These are phyloP conservation scores for Juncus inflexus DNA, from an alignment of 176 grass and related monocot genomes.

Conservation along the genomic window DNA sequence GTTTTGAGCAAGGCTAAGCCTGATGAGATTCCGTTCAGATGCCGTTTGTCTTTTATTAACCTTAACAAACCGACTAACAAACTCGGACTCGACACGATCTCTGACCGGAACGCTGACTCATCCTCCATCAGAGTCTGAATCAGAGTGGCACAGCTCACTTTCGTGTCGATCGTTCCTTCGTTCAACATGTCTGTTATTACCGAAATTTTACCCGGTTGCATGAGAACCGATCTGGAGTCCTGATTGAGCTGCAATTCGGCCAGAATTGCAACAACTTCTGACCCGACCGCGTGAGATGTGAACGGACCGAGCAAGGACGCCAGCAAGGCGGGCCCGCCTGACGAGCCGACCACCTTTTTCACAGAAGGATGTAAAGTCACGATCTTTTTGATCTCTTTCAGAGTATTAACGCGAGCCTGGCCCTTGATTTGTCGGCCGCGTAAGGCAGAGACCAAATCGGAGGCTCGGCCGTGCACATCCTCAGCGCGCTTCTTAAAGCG, in stretches of 20 bases:
- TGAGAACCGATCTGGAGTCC: slow-evolving; percentile 55
- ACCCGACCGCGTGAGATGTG: slow-evolving; percentile 80
- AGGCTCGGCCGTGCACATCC: slow-evolving; percentile 85
- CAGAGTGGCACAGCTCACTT: slow-evolving; percentile 74
- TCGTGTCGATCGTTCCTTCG: slow-evolving; percentile 75
- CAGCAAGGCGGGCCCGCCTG: slow-evolving; percentile 47
- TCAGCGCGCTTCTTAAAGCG: slow-evolving; percentile 86
- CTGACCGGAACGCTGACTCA: slow-evolving; percentile 59
- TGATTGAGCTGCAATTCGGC: slow-evolving; percentile 56
- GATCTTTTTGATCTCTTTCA: slow-evolving; percentile 61
- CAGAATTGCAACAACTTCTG: slow-evolving; percentile 80
- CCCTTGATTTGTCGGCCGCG: slow-evolving; percentile 71
- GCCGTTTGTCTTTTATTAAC: slow-evolving; percentile 62
- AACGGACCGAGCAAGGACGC: slow-evolving; percentile 77
- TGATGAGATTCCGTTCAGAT: slow-evolving; percentile 36
- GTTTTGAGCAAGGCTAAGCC: slow-evolving; percentile 67
- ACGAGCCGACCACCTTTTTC: slow-evolving; percentile 54
- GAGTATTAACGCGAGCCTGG: slow-evolving; percentile 65
- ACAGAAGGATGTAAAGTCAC: slow-evolving; percentile 53
- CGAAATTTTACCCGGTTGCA: slow-evolving; percentile 86
- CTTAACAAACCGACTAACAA: slow-evolving; percentile 71
- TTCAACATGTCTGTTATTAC: slow-evolving; percentile 89
- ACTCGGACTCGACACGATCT: slow-evolving; percentile 80
- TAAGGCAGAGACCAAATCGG: slow-evolving; percentile 56
- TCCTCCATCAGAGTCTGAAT: slow-evolving; percentile 86